Conservation (phyloP, 2,329 filamentous ascomycete genomes). For the Leptographium galeiforme region DNA sequence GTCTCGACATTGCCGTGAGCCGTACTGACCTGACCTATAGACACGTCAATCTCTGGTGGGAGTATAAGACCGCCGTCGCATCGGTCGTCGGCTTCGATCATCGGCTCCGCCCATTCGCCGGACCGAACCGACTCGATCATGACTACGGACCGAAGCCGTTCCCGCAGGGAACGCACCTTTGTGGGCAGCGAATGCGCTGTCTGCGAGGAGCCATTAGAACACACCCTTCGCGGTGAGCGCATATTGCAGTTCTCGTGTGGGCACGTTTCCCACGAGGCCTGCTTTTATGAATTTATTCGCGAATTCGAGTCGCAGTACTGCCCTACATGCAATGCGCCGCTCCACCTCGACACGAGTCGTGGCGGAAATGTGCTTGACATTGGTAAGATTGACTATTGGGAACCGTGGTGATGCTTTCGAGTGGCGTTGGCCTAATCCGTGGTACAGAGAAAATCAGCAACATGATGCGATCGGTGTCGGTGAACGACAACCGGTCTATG, state of each 20-base stretch:
- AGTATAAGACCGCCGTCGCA: conserved; percentile 24
- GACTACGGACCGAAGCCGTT: conserved; percentile 63
- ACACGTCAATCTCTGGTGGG: conserved; percentile 24
- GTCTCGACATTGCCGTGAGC: not conserved
- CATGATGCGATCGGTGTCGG: conserved; percentile 72
- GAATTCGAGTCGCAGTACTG: conserved; percentile 91
- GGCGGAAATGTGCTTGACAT: conserved; percentile 88
- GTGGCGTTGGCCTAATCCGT: not conserved
- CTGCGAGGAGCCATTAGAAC: conserved; percentile 91
- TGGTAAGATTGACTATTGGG: conserved; percentile 36
- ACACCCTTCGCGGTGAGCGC: conserved; percentile 84
- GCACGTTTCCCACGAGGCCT: conserved; percentile 96
- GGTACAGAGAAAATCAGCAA: conserved; percentile 79
- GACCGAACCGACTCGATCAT: conserved; percentile 29
- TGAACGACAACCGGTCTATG: conserved; percentile 45
- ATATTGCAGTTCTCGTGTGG: conserved; percentile 91
- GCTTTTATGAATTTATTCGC: conserved; percentile 96
- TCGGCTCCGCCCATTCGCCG: conserved; percentile 21
- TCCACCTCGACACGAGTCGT: conserved; percentile 83
- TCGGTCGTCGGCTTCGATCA: conserved; percentile 24
- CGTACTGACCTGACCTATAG: conserved; percentile 6
- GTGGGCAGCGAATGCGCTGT: conserved; percentile 90
- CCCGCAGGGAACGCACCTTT: conserved; percentile 82
- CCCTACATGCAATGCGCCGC: conserved; percentile 80
- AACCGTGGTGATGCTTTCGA: too few species aligned